Base-by-base conservation (phyloP, 208 protist species). In the Trypanosoma vivax region DNA sequence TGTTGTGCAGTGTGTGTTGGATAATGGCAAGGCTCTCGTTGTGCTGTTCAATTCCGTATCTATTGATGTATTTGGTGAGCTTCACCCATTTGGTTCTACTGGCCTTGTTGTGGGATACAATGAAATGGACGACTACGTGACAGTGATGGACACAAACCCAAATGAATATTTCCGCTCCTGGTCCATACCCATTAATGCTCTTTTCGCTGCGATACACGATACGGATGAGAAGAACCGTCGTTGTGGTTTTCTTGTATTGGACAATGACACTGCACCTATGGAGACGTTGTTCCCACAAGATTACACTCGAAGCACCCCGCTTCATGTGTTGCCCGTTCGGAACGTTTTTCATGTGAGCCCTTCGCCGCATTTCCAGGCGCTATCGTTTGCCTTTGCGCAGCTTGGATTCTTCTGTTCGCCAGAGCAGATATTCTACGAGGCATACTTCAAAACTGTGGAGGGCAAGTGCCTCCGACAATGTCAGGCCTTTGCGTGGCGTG, bases 401-500 rank as follows among this genome's bases (percentile, higher is more conserved):
- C 70, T 92, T 28, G 81, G 79, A 5, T 65, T 75, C 69, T 92
- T 84, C 60, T 92, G 86, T 71, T 90, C 79, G 46, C 85, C 85
- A 1, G 80, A 92, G 65, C 78, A 92, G 59, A 88, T 92, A 53
- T 92, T 92, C 65, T 92, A 92, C 66, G 85, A 92, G 71, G 80
- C 85, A 1, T 92, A 88, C 64, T 74, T 92, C 46, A 88, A 88
- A 68, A 92, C 85, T 9, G 80, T 90, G 76, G 69, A 77, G 50
- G 81, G 85, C 54, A 80, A 92, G 50, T 78, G 81, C 46, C 75
- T 78, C 16, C 85, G 85, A 30, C 81, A 81, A 40, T 88, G 78
- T 38, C 85, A 92, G 59, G 85, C 85, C 43, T 89, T 82, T 50
- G 85, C 85, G 33, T 92, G 85, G 81, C 85, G 85, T 41, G 81